phyloP scores from a whole-genome alignment of 2,329 filamentous ascomycete species.

The Pseudogymnoascus sp. region DNA sequence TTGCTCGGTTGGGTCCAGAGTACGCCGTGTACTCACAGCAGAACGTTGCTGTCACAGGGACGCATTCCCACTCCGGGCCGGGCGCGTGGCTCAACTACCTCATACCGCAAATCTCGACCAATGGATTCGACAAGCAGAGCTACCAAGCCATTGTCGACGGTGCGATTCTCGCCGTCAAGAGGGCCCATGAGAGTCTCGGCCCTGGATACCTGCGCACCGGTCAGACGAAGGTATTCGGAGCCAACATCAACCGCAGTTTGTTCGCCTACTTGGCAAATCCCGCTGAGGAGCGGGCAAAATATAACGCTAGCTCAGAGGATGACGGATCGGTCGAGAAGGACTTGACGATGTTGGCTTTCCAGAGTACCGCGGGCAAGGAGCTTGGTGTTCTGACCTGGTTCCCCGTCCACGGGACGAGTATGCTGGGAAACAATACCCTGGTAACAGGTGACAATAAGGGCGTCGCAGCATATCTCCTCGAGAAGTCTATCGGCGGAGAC shows the following conservation, averaged over 20 bases:
- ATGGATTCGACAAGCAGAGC: constrained; percentile 79
- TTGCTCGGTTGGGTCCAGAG: constrained; percentile 59
- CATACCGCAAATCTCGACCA: constrained; percentile 79
- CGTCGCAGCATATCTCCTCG: constrained; percentile 77
- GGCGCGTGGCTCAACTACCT: constrained; percentile 94
- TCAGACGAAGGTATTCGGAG: constrained; percentile 60
- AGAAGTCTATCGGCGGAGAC: constrained; percentile 55
- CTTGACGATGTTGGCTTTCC: constrained; percentile 73
- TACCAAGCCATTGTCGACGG: constrained; percentile 86
- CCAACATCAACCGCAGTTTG: constrained; percentile 82
- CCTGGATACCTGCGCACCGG: constrained; percentile 64
- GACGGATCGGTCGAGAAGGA: constrained; percentile 59
- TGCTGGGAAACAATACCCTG: constrained; percentile 85
- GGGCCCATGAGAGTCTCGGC: constrained; percentile 63
- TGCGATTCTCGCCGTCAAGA: constrained; percentile 69
- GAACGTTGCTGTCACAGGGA: constrained; percentile 85
- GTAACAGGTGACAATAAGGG: constrained; percentile 96
- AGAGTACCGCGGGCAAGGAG: constrained; percentile 64
- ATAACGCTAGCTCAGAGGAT: constrained; percentile 46
- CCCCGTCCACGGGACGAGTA: constrained; percentile 82
- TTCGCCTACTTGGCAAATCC: constrained; percentile 87
- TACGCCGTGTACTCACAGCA: constrained; percentile 69
- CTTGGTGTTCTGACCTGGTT: constrained; percentile 85
- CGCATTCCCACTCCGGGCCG: constrained; percentile 85
- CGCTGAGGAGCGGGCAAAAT: constrained; percentile 61